Base-by-base conservation (phyloP, 1,139 yeast species). In the Hansenula lynferdii region DNA sequence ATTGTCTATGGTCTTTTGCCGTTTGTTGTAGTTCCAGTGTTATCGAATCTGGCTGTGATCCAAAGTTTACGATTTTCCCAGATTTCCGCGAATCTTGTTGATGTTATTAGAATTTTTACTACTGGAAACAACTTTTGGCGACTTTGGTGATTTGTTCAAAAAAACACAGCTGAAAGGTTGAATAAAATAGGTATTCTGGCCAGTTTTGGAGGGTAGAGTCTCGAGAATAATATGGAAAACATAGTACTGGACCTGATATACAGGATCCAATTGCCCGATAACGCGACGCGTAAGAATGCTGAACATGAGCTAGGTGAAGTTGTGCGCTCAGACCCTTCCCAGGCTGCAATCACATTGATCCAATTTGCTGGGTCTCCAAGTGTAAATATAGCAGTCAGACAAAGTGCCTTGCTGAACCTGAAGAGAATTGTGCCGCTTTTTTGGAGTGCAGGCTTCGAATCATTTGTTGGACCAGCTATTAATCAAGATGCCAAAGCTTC, bases 361-460 rank as follows among this genome's bases (percentile, higher is more conserved):
- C 35, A 44, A 11, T 43, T 62, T 5, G 62, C 64, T 5, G 18
- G 46, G 8, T 36, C 50, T 24, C 14, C 34, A 2, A 26, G 38
- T 2, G n/a, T 34, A 2, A 28, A 44, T 12, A 31, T 55, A 7
- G 29, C 60, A 0, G 39, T 53, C 10, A 67, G 81, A 46, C 96
- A 87, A 57, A 69, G 89, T 26, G 76, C 90, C 6, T 58, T 90
- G 31, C 62, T 87, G 27, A 80, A 85, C 45, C 59, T 87, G 46
- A 81, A 86, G 53, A 67, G 84, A 41, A 59, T 83, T 19, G 83
- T 87, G 1, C 84, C 90, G 0, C 67, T 72, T 48, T 79, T 73
- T 51, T 90, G 98, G 98, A 80, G 92, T 20, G 75, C 90, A 20
- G 96, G 85, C 0, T 89, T 89, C 57, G 81, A 77, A 36, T 80